phyloP scores from a whole-genome alignment of 176 grass and related monocot genomes.

The Rhynchospora breviuscula region DNA sequence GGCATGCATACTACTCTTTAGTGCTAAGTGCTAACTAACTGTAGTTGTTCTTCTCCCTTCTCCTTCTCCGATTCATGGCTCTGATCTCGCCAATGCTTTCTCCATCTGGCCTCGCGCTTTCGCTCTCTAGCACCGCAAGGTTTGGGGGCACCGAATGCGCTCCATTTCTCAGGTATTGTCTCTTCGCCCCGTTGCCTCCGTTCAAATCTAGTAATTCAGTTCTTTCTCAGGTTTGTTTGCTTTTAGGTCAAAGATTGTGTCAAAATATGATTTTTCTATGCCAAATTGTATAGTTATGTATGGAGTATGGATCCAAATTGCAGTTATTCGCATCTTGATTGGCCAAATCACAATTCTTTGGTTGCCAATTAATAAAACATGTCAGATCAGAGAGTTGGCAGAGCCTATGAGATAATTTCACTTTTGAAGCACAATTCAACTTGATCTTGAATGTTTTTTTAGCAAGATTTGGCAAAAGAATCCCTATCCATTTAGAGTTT shows the following conservation, averaged over 20 bases:
- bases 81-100: slow-evolving; percentile 45
- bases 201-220: slow-evolving; percentile 20
- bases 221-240: not conserved
- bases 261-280: not conserved
- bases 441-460: not conserved
- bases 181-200: slow-evolving; percentile 47
- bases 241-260: not conserved
- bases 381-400: not conserved
- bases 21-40: slow-evolving; percentile 14
- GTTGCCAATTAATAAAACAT: not conserved
- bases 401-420: not conserved
- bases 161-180: slow-evolving; percentile 49
- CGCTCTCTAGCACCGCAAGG: not conserved
- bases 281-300: not conserved
- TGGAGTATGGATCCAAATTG: not conserved
- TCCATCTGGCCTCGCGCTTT: not conserved
- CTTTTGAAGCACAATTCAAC: not conserved
- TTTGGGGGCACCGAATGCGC: slow-evolving; percentile 27
- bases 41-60: slow-evolving; percentile 17
- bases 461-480: not conserved
- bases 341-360: not conserved
- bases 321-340: not conserved
- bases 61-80: slow-evolving; percentile 32
- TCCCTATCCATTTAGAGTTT: not conserved
- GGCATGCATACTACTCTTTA: slow-evolving; percentile 21